phyloP scores from a whole-genome alignment of 306 rosid genomes.

The Trichosanthes cucumerina region DNA sequence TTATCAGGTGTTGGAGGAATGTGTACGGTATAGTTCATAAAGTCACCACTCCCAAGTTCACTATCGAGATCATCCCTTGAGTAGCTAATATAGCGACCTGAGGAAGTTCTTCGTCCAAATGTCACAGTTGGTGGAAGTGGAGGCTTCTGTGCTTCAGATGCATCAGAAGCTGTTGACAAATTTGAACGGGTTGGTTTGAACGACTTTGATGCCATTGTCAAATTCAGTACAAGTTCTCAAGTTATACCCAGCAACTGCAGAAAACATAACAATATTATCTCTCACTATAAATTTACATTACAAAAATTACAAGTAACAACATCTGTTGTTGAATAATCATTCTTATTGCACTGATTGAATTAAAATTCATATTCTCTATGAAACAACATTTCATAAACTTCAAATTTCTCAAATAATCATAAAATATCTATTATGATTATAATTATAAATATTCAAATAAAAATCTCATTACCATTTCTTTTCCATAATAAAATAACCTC shows the following conservation, averaged over 20 bases:
- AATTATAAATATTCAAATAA: too few relatives aligned
- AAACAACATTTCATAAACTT: too few relatives aligned
- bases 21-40: slow-evolving; percentile 76
- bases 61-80: slow-evolving; percentile 94
- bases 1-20: slow-evolving; percentile 90
- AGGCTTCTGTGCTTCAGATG: slow-evolving; percentile 43
- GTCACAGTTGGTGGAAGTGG: slow-evolving; percentile 73
- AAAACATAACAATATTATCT: too few relatives aligned
- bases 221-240: slow-evolving; percentile 8
- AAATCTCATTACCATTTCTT: too few relatives aligned
- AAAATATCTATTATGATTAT: too few relatives aligned
- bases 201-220: slow-evolving; percentile 53
- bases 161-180: slow-evolving; percentile 52
- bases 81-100: slow-evolving; percentile 77
- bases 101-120: slow-evolving; percentile 74
- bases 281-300: too few relatives aligned
- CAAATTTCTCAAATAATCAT: too few relatives aligned
- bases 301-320: neutral
- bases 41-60: slow-evolving; percentile 65
- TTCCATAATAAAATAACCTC: too few relatives aligned
- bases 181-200: slow-evolving; percentile 49
- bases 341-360: neutral
- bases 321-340: neutral
- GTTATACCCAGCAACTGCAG: slow-evolving; percentile 26
- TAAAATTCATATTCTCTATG: too few relatives aligned